These are phyloP conservation scores for Coemansia sp. DNA, from an alignment of 192 early-diverging fungal genomes.

Conservation along the genomic window DNA sequence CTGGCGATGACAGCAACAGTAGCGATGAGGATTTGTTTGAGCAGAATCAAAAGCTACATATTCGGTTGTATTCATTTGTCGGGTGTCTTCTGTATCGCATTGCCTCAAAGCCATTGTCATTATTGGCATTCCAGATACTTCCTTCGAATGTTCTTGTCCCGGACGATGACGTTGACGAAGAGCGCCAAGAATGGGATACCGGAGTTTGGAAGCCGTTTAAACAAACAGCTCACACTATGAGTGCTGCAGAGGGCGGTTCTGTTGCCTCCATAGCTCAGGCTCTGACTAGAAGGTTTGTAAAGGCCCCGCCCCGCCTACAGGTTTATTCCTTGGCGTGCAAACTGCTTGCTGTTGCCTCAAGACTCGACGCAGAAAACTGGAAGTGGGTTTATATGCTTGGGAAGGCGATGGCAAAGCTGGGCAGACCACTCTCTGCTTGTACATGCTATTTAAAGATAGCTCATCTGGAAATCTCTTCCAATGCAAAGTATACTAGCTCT, in stretches of 20 bases:
- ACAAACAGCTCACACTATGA: not conserved
- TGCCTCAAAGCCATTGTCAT: conserved; percentile 32
- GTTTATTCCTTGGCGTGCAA: conserved; percentile 29
- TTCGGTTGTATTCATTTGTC: conserved; percentile 21
- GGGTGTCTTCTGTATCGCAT: conserved; percentile 36
- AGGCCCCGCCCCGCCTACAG: conserved; percentile 4
- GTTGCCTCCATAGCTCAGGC: conserved; percentile 14
- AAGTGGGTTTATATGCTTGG: conserved; percentile 39
- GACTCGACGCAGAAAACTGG: conserved; percentile 34
- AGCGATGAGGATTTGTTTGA: not conserved
- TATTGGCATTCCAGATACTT: conserved; percentile 35
- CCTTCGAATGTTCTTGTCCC: conserved; percentile 38
- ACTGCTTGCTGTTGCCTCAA: conserved; percentile 28
- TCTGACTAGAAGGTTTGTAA: conserved; percentile 29
- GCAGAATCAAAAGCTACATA: conserved; percentile 12
- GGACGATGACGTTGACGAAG: conserved; percentile 11
- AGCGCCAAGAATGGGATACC: conserved; percentile 34
- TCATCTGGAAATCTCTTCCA: conserved; percentile 15
- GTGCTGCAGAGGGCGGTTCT: not conserved
- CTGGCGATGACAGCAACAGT: not conserved
- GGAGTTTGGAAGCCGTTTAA: conserved; percentile 23
- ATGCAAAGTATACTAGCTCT: not conserved
- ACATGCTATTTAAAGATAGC: conserved; percentile 43
- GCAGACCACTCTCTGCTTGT: conserved; percentile 26
- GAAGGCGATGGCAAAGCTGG: conserved; percentile 36